Evolutionary conservation across 371 early-diverging fungal genomes (phyloP), one percentile per base, ranked within the genome.

Genomic region (Apophysomyces trapeziformis): DNA sequence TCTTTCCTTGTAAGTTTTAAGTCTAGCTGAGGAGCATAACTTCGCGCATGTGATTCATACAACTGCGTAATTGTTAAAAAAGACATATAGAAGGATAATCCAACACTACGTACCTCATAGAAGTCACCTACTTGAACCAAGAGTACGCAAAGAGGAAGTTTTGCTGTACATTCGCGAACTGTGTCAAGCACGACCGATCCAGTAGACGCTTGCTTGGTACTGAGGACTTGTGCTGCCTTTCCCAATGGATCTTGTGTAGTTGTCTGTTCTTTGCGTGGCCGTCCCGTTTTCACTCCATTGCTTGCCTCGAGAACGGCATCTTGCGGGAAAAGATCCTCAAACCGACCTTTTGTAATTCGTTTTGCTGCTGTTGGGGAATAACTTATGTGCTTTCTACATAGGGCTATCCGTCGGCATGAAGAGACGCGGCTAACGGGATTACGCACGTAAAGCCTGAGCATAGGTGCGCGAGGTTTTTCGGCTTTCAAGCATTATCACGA

Each of bases 91-190:
- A 4, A 3, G 32, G 32, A 26, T 26, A 2, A 1, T 26, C 32
- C 32, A 26, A 38, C 21, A 12, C 11, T 21, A n/a, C 32, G 5
- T 84, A 90, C 89, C 84, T 98, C 98, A 69, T 94, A 98, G 71
- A 98, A 96, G 58, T 92, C 91, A 16, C 98, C 98, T 11, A 96
- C 96, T 69, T 95, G 92, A n/a, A 92, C 87, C 18, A 96, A 80
- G 4, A 96, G 75, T 11, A 96, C 89, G 67, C 93, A 92, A 5
- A 85, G 68, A 0, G 94, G 94, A 68, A 94, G 85, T 38, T 86
- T 68, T 39, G 79, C 72, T n/a, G 88, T 89, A 63, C 84, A 82
- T 54, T 88, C 83, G 44, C 89, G 76, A n/a, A 92, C 92, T 9
- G 78, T 67, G 64, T 83, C 80, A 2, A 83, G 44, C 2, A 83